Evolutionary conservation across 2,329 filamentous ascomycete species (phyloP), one percentile per base, ranked within the genome.

Genomic region (Stachybotrys chartarum): DNA sequence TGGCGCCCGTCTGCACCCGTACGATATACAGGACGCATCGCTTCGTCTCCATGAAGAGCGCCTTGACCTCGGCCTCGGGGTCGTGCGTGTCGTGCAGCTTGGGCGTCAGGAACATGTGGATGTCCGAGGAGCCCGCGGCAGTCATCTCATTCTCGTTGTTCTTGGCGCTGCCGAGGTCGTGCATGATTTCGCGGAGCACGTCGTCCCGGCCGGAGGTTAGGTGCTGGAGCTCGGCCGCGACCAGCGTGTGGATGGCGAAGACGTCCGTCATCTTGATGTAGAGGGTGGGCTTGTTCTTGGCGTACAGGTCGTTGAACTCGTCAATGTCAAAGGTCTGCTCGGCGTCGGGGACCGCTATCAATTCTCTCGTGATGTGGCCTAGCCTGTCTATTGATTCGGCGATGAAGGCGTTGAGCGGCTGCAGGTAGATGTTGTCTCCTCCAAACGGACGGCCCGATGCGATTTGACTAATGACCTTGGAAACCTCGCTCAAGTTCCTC

Each of bases 181-280:
- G 88, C 64, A 99, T 82, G 60, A 97, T 88, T 72, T 97, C 94
- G 57, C 90, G 88, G 55, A 99, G 80, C 57, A 91, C 82, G 68
- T 99, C 94, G 61, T 97, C 93, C 39, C 89, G 84, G 58, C 78
- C 82, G 1, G 90, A 87, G 63, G 90, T 95, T 58, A 97, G 85
- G 56, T 79, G 78, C 6, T 85, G 77, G 51, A 97, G 82, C 63
- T 97, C 91, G 30, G 86, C 80, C 3, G 90, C 86, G 54, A 97
- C 82, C 24, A 97, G 80, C 60, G 87, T 91, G 73, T 99, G 95
- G 57, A 99, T 93, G 51, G 93, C 90, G 70, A 99, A 97, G 56
- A 99, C 92, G 69, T 99, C 94, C 16, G 89, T 84, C 83, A 99
- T 93, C 75, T 99, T 99, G 77, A 99, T 96, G 76, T 97, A 99